phyloP scores from a whole-genome alignment of 2,329 filamentous ascomycete genomes.

The Nemania abortiva region DNA sequence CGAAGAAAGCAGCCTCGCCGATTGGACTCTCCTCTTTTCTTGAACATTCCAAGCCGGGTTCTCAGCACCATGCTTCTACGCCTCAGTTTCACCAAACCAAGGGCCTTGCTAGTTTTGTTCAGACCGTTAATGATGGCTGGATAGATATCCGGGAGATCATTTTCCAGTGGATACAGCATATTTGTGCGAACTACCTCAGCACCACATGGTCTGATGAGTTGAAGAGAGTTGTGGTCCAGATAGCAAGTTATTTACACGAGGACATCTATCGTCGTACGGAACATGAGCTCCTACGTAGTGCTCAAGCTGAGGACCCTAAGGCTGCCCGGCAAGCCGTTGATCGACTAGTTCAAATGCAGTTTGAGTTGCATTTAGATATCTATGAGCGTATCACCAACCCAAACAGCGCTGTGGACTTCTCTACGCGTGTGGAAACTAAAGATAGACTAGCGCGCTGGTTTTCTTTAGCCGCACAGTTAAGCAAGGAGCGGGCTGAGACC shows the following conservation, averaged over 20 bases:
- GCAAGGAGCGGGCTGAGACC: slow-evolving; percentile 53
- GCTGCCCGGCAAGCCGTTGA: slow-evolving; percentile 53
- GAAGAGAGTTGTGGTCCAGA: slow-evolving; percentile 68
- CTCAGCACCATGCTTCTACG: slow-evolving; percentile 62
- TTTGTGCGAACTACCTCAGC: slow-evolving; percentile 65
- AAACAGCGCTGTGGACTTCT: slow-evolving; percentile 65
- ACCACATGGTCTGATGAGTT: slow-evolving; percentile 69
- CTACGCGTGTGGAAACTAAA: slow-evolving; percentile 62
- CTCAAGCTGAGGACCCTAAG: slow-evolving; percentile 38
- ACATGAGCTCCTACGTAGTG: slow-evolving; percentile 54
- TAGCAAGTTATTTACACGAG: slow-evolving; percentile 66
- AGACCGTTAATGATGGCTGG: slow-evolving; percentile 62
- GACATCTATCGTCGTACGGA: slow-evolving; percentile 62
- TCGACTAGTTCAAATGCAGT: slow-evolving; percentile 67
- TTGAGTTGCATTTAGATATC: slow-evolving; percentile 72
- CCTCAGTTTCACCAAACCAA: slow-evolving; percentile 65
- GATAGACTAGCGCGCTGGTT: slow-evolving; percentile 65
- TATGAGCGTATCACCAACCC: slow-evolving; percentile 70
- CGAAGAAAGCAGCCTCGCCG: slow-evolving; percentile 64
- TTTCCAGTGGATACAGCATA: slow-evolving; percentile 67
- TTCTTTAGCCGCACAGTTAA: slow-evolving; percentile 61
- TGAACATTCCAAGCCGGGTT: slow-evolving; percentile 70
- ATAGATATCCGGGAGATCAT: slow-evolving; percentile 68
- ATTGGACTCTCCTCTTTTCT: slow-evolving; percentile 71
- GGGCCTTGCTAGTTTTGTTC: slow-evolving; percentile 65